Evolutionary conservation across 805 yeast species (phyloP).

Genomic region (Schwanniomyces pseudopolymorphus): DNA sequence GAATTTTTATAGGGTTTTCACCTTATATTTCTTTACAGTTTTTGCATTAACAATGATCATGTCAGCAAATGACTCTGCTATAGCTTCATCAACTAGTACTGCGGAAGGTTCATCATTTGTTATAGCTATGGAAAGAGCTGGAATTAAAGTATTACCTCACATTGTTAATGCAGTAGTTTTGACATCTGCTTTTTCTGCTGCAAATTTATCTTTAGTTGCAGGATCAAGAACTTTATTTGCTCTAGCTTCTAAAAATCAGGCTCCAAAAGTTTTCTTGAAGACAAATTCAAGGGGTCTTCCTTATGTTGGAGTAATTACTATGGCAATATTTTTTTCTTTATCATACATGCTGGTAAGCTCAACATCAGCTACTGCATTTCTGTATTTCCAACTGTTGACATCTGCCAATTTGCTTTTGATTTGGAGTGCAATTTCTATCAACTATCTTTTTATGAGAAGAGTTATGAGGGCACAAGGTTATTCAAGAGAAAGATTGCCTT

Average conservation of each 20-base stretch:
- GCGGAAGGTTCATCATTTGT: conserved; percentile 41
- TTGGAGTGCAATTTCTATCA: conserved; percentile 31
- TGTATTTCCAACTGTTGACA: conserved; percentile 33
- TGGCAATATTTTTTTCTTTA: conserved; percentile 32
- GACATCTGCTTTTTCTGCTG: conserved; percentile 41
- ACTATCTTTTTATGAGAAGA: conserved; percentile 27
- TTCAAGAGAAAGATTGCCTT: conserved; percentile 31
- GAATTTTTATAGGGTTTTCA: conserved; percentile 29
- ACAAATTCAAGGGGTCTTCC: conserved; percentile 34
- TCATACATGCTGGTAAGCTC: conserved; percentile 31
- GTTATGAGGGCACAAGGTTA: conserved; percentile 44
- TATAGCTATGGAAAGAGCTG: conserved; percentile 33
- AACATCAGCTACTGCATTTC: conserved; percentile 27
- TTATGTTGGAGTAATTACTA: conserved; percentile 21
- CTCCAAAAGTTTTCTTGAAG: conserved; percentile 33
- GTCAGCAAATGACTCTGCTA: conserved; percentile 23
- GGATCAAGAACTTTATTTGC: conserved; percentile 35
- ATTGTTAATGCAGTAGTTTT: conserved; percentile 39
- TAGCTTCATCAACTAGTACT: conserved; percentile 27
- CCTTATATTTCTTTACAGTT: conserved; percentile 27
- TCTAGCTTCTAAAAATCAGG: conserved; percentile 36
- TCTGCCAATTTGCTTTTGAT: conserved; percentile 28
- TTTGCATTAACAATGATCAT: conserved; percentile 34
- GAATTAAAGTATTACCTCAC: conserved; percentile 33
- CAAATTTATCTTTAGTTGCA: conserved; percentile 26